Percentiles rank a stretch among this genome's conserved stretches.
These are phyloP conservation scores for Xylariaceae sp. DNA, from an alignment of 2,329 filamentous ascomycete species.

Conservation along the genomic window DNA sequence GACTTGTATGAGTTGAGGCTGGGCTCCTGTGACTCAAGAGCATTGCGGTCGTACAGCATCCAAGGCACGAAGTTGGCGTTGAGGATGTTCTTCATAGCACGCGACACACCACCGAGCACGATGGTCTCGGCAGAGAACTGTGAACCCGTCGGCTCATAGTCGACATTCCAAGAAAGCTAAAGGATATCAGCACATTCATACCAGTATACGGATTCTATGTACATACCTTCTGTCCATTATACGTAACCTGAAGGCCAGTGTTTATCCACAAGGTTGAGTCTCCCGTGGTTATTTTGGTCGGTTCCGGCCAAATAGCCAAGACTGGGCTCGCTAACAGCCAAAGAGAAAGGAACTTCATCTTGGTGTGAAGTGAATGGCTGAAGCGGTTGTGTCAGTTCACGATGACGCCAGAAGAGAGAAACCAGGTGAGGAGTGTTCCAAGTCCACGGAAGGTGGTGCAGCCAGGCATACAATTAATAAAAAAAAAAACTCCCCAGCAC, in stretches of 20 bases:
- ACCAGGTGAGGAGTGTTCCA: too few species aligned
- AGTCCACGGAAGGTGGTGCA: too few species aligned
- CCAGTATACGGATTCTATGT: slow-evolving; percentile 23
- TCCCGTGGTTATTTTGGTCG: slow-evolving; percentile 48
- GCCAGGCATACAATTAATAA: too few species aligned
- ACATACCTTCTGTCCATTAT: slow-evolving; percentile 56
- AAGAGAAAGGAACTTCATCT: slow-evolving; percentile 30
- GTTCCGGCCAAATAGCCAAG: slow-evolving; percentile 57
- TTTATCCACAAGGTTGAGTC: slow-evolving; percentile 51
- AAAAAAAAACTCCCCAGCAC: too few species aligned
- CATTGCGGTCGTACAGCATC: slow-evolving; percentile 65
- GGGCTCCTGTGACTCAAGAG: slow-evolving; percentile 61
- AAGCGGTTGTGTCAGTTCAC: slow-evolving; percentile 15
- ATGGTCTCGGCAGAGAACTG: slow-evolving; percentile 49
- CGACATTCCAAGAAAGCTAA: slow-evolving; percentile 47
- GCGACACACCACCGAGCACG: slow-evolving; percentile 53
- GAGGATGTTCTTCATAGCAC: slow-evolving; percentile 62
- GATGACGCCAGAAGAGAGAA: slow-evolving; percentile 8
- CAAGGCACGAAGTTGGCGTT: slow-evolving; percentile 68
- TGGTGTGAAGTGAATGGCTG: too few species aligned
- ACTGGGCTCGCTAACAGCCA: slow-evolving; percentile 40
- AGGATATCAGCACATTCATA: slow-evolving; percentile 8
- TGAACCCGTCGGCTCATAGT: slow-evolving; percentile 38
- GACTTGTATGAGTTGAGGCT: slow-evolving; percentile 38
- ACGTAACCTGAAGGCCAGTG: slow-evolving; percentile 49